Percentiles rank a stretch among this genome's conserved stretches.
These are phyloP conservation scores for Rhizomucor pusillus DNA, from an alignment of 371 early-diverging fungal genomes.

Conservation along the genomic window DNA sequence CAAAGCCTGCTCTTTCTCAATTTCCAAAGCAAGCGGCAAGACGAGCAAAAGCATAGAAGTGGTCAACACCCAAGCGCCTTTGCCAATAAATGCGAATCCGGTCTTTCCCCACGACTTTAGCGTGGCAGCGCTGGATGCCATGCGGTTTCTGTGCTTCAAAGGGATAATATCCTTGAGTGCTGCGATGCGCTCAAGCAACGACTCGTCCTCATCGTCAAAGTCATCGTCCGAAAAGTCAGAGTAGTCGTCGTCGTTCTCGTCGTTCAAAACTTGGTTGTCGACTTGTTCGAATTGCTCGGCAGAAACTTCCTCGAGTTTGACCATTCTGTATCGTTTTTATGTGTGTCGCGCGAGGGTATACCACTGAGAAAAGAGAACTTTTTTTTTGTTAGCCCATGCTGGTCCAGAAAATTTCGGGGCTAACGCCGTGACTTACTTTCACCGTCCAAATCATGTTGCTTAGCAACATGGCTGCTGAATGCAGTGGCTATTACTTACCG, in stretches of 20 bases:
- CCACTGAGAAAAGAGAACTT: background rate
- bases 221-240: conserved; percentile 60
- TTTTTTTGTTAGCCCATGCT: background rate
- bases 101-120: conserved; percentile 57
- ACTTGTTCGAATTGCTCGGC: conserved; percentile 44
- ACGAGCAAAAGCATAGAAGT: conserved; percentile 76
- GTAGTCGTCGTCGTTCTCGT: conserved; percentile 53
- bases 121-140: conserved; percentile 50
- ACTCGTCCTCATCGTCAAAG: conserved; percentile 57
- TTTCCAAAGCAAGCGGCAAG: conserved; percentile 70
- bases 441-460: too few relatives aligned
- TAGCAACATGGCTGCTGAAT: too few relatives aligned
- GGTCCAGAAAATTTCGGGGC: background rate
- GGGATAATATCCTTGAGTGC: conserved; percentile 81
- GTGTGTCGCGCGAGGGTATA: background rate
- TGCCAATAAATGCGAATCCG: conserved; percentile 63
- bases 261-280: conserved; percentile 34
- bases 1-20: conserved; percentile 76
- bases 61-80: conserved; percentile 79
- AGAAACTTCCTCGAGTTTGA: conserved; percentile 54
- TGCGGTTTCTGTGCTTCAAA: conserved; percentile 57
- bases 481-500: too few relatives aligned
- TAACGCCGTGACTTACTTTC: background rate
- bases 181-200: conserved; percentile 65
- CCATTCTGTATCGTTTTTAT: conserved; percentile 35